A percentile compares a stretch with the other conserved stretches of the same genome.
Conservation (phyloP, 2,329 filamentous ascomycete genomes). For the Colletotrichum tropicale region DNA sequence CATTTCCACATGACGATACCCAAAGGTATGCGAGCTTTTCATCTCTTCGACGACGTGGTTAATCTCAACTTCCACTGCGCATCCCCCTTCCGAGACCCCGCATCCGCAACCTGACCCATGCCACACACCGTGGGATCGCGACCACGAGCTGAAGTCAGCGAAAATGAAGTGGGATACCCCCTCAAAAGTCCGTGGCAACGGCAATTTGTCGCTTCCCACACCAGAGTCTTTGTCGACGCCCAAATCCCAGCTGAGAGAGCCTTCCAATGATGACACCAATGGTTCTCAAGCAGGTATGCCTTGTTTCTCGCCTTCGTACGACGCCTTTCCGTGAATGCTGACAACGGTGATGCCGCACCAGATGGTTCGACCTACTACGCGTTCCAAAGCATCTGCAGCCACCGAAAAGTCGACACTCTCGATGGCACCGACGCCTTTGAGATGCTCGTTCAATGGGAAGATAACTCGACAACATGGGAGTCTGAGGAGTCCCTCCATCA, state of each 20-base stretch:
- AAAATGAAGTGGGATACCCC: background rate
- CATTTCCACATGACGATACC: background rate
- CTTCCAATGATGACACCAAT: background rate
- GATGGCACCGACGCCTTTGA: background rate
- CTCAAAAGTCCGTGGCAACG: background rate
- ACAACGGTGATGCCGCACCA: background rate
- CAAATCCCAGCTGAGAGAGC: background rate
- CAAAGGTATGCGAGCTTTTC: too few relatives aligned
- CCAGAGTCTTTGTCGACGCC: background rate
- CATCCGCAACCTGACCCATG: background rate
- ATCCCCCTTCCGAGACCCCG: background rate
- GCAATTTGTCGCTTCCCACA: background rate
- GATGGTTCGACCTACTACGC: background rate
- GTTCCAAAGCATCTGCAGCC: background rate
- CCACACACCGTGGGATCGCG: background rate
- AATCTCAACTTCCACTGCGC: background rate
- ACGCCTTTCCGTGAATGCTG: background rate
- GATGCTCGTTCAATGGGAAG: background rate
- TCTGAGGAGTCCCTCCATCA: background rate
- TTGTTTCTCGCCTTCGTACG: background rate
- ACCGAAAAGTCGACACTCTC: background rate
- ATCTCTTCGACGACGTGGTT: background rate
- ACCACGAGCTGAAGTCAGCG: background rate
- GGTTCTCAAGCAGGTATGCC: background rate
- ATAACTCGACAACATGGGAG: background rate